Evolutionary conservation across 2,329 filamentous ascomycete genomes (phyloP).

Genomic region (Aspergillus brunneoviolaceus): DNA sequence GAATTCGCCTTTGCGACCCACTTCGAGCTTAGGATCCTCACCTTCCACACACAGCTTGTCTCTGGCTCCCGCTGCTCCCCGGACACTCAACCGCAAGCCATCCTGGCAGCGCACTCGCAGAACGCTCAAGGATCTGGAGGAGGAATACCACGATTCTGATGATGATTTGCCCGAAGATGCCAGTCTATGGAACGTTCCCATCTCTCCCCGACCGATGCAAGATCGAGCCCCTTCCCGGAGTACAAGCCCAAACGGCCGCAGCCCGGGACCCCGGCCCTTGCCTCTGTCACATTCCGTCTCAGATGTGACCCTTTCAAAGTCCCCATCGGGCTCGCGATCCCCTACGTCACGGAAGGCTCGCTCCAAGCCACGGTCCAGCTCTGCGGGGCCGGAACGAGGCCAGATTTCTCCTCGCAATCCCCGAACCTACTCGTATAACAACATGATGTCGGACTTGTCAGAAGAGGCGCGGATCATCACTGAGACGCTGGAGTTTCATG

Average conservation of each 20-base stretch:
- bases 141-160: slow-evolving; percentile 52
- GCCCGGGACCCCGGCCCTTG: slow-evolving; percentile 41
- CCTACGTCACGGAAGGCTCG: slow-evolving; percentile 34
- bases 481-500: slow-evolving; percentile 59
- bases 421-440: slow-evolving; percentile 60
- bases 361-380: slow-evolving; percentile 34
- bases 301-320: slow-evolving; percentile 24
- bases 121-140: slow-evolving; percentile 49
- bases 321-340: slow-evolving; percentile 21
- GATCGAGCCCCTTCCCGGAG: slow-evolving; percentile 42
- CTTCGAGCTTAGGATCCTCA: slow-evolving; percentile 24
- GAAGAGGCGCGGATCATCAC: slow-evolving; percentile 61
- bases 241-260: slow-evolving; percentile 44
- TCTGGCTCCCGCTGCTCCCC: slow-evolving; percentile 23
- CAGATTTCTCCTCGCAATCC: slow-evolving; percentile 43
- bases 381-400: slow-evolving; percentile 43
- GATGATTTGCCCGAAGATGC: slow-evolving; percentile 53
- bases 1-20: slow-evolving; percentile 29
- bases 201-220: slow-evolving; percentile 46
- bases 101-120: slow-evolving; percentile 48
- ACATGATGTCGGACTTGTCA: slow-evolving; percentile 57
- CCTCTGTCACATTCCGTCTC: slow-evolving; percentile 43
- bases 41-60: slow-evolving; percentile 30
- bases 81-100: slow-evolving; percentile 33
- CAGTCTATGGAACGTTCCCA: slow-evolving; percentile 52